Base-by-base conservation (phyloP, 441 rosid genomes). In the Melastoma candidum region DNA sequence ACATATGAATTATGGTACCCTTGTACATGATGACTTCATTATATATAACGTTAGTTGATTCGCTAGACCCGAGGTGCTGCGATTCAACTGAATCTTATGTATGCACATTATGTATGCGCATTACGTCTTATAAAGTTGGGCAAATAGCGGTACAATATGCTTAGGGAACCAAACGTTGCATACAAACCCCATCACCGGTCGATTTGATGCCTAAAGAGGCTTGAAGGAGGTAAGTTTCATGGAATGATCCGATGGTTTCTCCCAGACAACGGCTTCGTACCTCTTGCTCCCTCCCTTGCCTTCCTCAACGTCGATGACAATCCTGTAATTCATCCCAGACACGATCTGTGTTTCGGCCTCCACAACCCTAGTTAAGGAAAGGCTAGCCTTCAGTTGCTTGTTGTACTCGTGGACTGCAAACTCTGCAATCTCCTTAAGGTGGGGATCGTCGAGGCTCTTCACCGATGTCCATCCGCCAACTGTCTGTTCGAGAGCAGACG, bases 331-430 rank as follows among this genome's bases (percentile, higher is more conserved):
- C 12, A 0, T 47, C 58, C 65, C 65, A 0, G 53, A 32, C 1
- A 53, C 65, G 11, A 47, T 48, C 45, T 61, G 65, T 6, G 48
- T n/a, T 36, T 53, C 58, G 12, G 52, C 65, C 36, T 48, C 48
- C 52, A 27, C 32, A 22, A 61, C 52, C 29, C 44, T 9, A 11
- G 22, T 43, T 13, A 61, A 14, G 26, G 6, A 7, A 36, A 61
- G 56, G 39, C 48, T 54, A 36, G 52, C 39, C n/a, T 12, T 53
- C 11, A 47, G 12, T 10, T 47, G 0, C 53, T 53, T 54, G 22
- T 61, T 53, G 65, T 61, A 12, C 53, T 47, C 45, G 39, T 14
- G 12, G 44, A 61, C 13, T 39, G 65, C 65, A 53, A 61, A 61
- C 36, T 24, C 43, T 1, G 58, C 65, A 26, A 61, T 61, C 49